Evolutionary conservation across 2,329 filamentous ascomycete species (phyloP).

Genomic region (Rhinocladiella mackenziei): DNA sequence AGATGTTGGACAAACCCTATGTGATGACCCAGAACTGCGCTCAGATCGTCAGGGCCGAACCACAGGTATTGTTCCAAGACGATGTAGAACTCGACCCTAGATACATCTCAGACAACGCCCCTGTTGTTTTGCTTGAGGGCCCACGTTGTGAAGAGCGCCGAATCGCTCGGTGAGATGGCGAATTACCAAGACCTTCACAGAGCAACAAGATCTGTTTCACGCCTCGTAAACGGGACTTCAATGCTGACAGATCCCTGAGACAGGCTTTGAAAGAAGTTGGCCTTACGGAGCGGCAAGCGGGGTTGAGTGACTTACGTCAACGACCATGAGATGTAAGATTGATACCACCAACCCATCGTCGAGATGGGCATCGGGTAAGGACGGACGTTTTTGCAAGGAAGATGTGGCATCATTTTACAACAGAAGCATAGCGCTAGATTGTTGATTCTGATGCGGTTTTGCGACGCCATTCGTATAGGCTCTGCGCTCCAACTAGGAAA

Average conservation of each 20-base stretch:
- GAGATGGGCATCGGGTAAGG: conserved; percentile 11
- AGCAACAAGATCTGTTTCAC: conserved; percentile 17
- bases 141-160: conserved; percentile 17
- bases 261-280: conserved; percentile 6
- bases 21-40: conserved; percentile 10
- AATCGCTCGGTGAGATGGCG: conserved; percentile 15
- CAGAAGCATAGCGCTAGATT: conserved; percentile 9
- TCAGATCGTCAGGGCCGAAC: conserved; percentile 12
- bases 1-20: conserved; percentile 18
- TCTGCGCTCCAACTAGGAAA: conserved; percentile 19
- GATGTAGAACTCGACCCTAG: conserved; percentile 20
- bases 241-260: conserved; percentile 11
- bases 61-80: conserved; percentile 19
- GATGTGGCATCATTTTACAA: conserved; percentile 18
- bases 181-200: conserved; percentile 13
- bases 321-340: conserved; percentile 21
- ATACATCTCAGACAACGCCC: background rate
- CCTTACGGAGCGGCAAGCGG: too few species aligned
- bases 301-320: conserved; percentile 15
- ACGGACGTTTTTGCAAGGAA: conserved; percentile 15
- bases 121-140: background rate
- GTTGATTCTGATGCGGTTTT: conserved; percentile 11
- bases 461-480: conserved; percentile 21
- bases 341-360: conserved; percentile 21
- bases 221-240: conserved; percentile 18